Evolutionary conservation across 352 stramenopile genomes (phyloP).

Genomic region (Phytophthora podocarpi): DNA sequence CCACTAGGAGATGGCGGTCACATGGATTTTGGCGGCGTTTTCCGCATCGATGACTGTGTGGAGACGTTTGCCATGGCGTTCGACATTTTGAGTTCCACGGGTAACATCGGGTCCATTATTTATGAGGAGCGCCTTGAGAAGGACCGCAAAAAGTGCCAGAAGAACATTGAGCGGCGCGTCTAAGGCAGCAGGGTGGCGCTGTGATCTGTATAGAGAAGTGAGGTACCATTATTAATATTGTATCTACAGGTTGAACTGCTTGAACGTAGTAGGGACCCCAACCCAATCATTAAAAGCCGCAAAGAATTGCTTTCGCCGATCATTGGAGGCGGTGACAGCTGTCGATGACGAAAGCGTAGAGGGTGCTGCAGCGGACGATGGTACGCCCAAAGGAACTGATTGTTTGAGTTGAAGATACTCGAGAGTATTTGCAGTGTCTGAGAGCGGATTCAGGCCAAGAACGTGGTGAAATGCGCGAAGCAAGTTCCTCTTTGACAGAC

Average conservation of each 20-base stretch:
- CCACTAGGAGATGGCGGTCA: constrained; percentile 39
- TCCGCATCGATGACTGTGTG: constrained; percentile 69
- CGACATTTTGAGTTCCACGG: constrained; percentile 55
- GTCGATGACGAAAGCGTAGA: constrained; percentile 24
- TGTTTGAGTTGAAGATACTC: constrained; percentile 49
- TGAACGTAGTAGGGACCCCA: constrained; percentile 37
- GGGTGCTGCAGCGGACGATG: not conserved
- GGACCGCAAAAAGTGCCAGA: constrained; percentile 41
- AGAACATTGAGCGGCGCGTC: constrained; percentile 15
- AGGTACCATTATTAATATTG: too few relatives aligned
- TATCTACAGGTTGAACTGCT: constrained; percentile 44
- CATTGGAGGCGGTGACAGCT: constrained; percentile 11
- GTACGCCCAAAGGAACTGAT: constrained; percentile 33
- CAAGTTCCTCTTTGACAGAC: constrained; percentile 63
- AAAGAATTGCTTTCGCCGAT: constrained; percentile 35
- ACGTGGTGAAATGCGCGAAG: constrained; percentile 54
- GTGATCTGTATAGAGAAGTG: constrained; percentile 14
- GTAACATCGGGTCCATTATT: constrained; percentile 60
- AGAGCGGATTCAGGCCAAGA: not conserved
- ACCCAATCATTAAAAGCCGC: constrained; percentile 41
- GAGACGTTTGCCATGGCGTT: constrained; percentile 74
- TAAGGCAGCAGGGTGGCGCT: not conserved
- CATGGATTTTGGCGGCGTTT: constrained; percentile 67
- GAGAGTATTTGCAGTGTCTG: constrained; percentile 9
- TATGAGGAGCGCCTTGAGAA: constrained; percentile 61